Evolutionary conservation across 2,329 filamentous ascomycete species (phyloP), one percentile per base, ranked within the genome.

Genomic region (Keithomyces neogunnii): DNA sequence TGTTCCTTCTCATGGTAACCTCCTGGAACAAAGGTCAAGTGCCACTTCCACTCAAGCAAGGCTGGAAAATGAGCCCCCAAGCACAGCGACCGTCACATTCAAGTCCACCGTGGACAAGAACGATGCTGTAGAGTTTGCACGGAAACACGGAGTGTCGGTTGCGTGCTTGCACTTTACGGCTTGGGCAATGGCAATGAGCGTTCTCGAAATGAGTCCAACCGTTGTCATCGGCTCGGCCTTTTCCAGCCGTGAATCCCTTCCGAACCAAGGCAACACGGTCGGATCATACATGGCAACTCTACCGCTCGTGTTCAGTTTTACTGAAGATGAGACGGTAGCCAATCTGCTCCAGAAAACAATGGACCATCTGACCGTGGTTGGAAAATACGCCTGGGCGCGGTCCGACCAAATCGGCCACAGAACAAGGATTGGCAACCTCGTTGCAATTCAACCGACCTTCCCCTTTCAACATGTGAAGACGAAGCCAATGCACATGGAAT

Each of bases 121-220:
- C 1, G 51, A 52, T 19, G 43, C 49, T n/a, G 31, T 38, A 28
- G 29, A 29, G 3, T 49, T 52, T 45, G 51, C 51, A 4, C 13
- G 3, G n/a, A 35, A 29, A 13, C 36, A 28, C 4, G 19, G 36
- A 26, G 30, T 52, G 26, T 52, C 51, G 3, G 13, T 39, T 11
- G 51, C 51, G 10, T 52, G 47, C 9, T 8, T 52, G 13, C 50
- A 52, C 42, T 50, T 49, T 35, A 52, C 51, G 8, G 51, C 51
- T 2, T 52, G 51, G 51, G 51, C 51, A 40, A 52, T 52, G 51
- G 47, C 51, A 10, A 50, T 52, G 5, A 45, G 47, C 31, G 29
- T 44, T 2, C 36, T 52, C 11, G 47, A 52, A 26, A 36, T 26
- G 11, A 47, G 6, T 10, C 30, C 42, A 5, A 31, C 28, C 13